Evolutionary conservation across 768 basidiomycete genomes (phyloP), one percentile per base, ranked within the genome.

Genomic region (Fomitopsis pulvina): DNA sequence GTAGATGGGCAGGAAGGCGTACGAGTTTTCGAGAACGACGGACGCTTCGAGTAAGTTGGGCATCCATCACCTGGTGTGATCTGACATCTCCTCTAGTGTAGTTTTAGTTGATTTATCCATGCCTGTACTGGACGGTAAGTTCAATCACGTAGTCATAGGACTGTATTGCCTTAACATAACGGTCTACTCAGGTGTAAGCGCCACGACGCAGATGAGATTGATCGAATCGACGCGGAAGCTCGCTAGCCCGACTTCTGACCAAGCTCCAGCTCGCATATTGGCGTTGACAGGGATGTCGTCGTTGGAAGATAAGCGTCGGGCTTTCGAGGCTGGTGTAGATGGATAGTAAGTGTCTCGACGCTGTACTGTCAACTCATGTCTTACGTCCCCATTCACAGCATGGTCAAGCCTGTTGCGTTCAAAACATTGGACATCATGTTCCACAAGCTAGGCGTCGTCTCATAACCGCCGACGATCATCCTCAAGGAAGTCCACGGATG

Each of bases 401-500:
- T 95, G 18, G 90, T 96, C 50, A 97, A 97, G 66, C 94, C 94
- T 10, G 92, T 97, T 18, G 88, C 89, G n/a, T 88, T 97, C 70
- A 91, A 86, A 61, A 92, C 85, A 14, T 68, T 97, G 18, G 86
- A 93, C 49, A 80, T 83, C 56, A 87, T 88, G 80, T 89, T 92
- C 62, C 75, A 76, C 48, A 85, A 79, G 66, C 71, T 91, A 38
- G 85, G 86, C 21, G 64, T 76, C n/a, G 50, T 52, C 12, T 60
- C 71, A 57, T 75, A 60, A 73, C 45, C 41, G 12, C 26, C 45
- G n/a, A n/a, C n/a, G n/a, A n/a, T n/a, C n/a, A n/a, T n/a, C n/a
- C n/a, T n/a, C n/a, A n/a, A n/a, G n/a, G n/a, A n/a, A n/a, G n/a
- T n/a, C n/a, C n/a, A n/a, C n/a, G n/a, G n/a, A n/a, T n/a, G n/a